Base-by-base conservation (phyloP, 1,139 yeast genomes). In the Candida tropicalis region DNA sequence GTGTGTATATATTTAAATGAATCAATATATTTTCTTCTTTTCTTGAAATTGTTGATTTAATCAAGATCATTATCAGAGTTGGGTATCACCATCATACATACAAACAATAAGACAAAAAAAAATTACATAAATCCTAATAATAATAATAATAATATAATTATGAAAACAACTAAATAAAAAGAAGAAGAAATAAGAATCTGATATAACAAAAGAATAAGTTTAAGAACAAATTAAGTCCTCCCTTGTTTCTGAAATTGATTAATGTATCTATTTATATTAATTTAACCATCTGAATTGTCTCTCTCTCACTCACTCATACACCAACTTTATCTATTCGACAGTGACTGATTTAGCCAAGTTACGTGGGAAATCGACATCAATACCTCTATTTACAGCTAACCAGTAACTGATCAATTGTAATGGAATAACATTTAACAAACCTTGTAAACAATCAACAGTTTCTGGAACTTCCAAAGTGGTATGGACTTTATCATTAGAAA, bases 311-410 rank as follows among this genome's bases (percentile, higher is more conserved):
- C 12, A 16, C 34, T 16, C 17, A 20, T 20, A 20, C 23, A 20
- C 6, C 23, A 20, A 3, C 26, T 11, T 10, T 32, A 35, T 38
- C 51, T 76, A 87, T 73, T 85, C 98, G 51, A 95, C 99, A 42
- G 99, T 95, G 47, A 95, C 99, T 38, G 96, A 85, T 76, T 95
- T 95, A 52, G 99, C 99, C 73, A 95, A 80, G 73, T 95, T 95
- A 72, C 99, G 85, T 56, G 99, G 99, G 82, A 93, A 93, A 67
- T 95, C 99, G 46, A 95, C 99, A 64, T 95, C 96, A 58, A 88
- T 86, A 35, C 98, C 98, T 65, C 93, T 87, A 70, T 86, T 84
- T 45, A 89, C 93, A 41, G 99, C 98, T 61, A 95, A 79, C 95
- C 97, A 91, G 75, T 95, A 95, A 63, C 97, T 86, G 82, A 91